A percentile compares a stretch with the other conserved stretches of the same genome.
Conservation (phyloP, 148 eudicot genomes). For the Gaultheria prostrata region DNA sequence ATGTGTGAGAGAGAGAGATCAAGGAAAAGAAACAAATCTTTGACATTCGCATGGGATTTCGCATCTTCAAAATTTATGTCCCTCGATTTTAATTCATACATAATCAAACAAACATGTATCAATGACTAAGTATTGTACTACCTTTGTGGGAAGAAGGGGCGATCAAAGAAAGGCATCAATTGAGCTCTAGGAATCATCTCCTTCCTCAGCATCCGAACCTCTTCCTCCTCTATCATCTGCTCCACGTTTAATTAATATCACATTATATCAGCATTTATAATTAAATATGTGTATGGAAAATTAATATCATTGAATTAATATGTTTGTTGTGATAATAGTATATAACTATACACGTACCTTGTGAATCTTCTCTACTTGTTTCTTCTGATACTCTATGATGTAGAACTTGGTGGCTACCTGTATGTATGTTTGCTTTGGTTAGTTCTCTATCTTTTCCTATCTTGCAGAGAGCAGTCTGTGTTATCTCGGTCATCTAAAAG, state of each 20-base stretch:
- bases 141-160: conserved; percentile 76
- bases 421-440: neutral
- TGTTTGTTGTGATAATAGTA: neutral
- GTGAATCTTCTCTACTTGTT: conserved; percentile 47
- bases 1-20: neutral
- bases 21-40: neutral
- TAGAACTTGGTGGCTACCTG: conserved; percentile 66
- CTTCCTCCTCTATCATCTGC: conserved; percentile 76
- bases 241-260: neutral
- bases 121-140: no score
- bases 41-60: neutral
- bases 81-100: no score
- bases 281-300: no score
- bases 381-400: conserved; percentile 53
- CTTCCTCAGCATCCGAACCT: conserved; percentile 56
- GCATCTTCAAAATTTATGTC: no score
- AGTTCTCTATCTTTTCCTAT: no score
- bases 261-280: neutral
- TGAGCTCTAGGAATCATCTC: conserved; percentile 87
- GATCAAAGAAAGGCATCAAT: conserved; percentile 70
- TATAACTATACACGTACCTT: conserved; percentile 39
- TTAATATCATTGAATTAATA: neutral
- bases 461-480: no score
- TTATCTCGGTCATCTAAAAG: no score
- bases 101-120: no score